A percentile compares a stretch with the other conserved stretches of the same genome.
These are phyloP conservation scores for Alternaria sp. DNA, from an alignment of 2,329 filamentous ascomycete genomes.

Conservation along the genomic window DNA sequence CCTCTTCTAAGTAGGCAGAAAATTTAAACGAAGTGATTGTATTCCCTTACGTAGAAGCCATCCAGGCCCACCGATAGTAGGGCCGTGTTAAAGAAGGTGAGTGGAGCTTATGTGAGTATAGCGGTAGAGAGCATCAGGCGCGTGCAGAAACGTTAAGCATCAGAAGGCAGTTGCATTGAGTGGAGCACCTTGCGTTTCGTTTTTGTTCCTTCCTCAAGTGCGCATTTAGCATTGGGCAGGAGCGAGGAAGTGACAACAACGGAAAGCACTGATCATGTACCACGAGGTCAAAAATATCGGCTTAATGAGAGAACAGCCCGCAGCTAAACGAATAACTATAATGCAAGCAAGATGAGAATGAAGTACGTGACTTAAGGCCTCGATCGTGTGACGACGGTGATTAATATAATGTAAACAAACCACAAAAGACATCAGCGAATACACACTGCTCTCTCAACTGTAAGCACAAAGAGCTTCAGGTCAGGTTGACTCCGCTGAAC, in stretches of 20 bases:
- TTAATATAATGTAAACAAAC: not conserved
- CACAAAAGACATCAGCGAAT: not conserved
- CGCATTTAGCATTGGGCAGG: conserved; percentile 2
- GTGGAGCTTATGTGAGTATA: not conserved
- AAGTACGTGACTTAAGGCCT: not conserved
- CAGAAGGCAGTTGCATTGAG: not conserved
- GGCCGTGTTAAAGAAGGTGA: not conserved
- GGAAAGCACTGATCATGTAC: not conserved
- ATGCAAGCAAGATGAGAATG: not conserved
- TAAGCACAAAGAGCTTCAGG: not conserved
- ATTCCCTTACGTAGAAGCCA: not conserved
- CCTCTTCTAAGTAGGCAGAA: not conserved
- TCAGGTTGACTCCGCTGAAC: not conserved
- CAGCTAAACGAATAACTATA: not conserved
- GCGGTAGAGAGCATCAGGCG: not conserved
- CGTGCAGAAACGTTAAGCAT: not conserved
- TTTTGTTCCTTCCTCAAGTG: conserved; percentile 13
- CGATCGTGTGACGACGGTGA: not conserved
- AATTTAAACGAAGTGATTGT: not conserved
- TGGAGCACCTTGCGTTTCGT: conserved; percentile 6
- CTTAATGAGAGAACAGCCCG: not conserved
- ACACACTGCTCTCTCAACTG: not conserved
- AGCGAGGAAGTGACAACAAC: not conserved
- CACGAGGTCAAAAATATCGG: not conserved
- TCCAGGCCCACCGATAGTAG: not conserved